phyloP scores from a whole-genome alignment of 148 eudicot genomes.

The Chenopodium berlandieri region DNA sequence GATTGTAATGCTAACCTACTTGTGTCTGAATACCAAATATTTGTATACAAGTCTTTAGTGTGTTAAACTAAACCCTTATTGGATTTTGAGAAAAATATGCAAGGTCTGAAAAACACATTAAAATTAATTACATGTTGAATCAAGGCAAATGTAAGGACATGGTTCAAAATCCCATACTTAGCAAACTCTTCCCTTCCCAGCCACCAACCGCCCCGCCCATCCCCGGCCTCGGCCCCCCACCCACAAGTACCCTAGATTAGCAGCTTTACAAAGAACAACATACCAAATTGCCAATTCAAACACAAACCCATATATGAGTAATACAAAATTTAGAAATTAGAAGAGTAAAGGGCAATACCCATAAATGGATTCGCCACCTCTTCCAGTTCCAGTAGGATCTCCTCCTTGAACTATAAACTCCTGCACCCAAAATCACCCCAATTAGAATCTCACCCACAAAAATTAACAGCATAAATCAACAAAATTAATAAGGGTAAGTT shows the following conservation, averaged over 20 bases:
- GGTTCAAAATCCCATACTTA: too few relatives aligned
- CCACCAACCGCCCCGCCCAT: neutral
- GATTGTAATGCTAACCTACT: neutral
- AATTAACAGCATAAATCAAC: neutral
- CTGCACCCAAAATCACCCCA: slow-evolving; percentile 33
- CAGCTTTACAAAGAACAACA: neutral
- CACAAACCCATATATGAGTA: neutral
- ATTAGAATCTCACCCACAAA: neutral
- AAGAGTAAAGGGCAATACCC: slow-evolving; percentile 40
- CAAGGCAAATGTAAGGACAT: too few relatives aligned
- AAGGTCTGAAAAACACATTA: too few relatives aligned
- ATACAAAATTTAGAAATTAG: too few relatives aligned
- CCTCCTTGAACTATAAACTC: slow-evolving; percentile 98
- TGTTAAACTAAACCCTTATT: too few relatives aligned
- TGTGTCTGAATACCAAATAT: neutral
- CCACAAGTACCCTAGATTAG: neutral
- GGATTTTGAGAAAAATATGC: too few relatives aligned
- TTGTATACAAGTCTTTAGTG: neutral
- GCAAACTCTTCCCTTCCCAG: neutral
- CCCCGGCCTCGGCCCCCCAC: neutral
- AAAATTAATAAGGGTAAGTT: neutral
- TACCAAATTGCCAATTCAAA: neutral
- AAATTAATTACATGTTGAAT: too few relatives aligned
- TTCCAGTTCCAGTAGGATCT: slow-evolving; percentile 94
- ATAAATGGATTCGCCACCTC: slow-evolving; percentile 92